A percentile compares a stretch with the other conserved stretches of the same genome.
phyloP scores from a whole-genome alignment of 129 eudicot genomes.

The Ambrosia trifida region DNA sequence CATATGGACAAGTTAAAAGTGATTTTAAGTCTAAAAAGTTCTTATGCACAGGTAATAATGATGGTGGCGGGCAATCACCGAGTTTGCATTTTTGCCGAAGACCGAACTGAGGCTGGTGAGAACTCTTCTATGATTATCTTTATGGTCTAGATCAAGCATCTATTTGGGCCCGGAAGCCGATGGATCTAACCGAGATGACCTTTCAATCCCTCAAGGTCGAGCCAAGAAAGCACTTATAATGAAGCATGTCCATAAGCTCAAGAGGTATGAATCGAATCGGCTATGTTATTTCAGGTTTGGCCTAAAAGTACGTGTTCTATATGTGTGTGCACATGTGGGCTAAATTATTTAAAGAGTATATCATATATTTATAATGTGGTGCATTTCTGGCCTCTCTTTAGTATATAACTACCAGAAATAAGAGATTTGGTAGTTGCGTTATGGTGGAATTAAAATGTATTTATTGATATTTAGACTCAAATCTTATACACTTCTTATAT shows the following conservation, averaged over 20 bases:
- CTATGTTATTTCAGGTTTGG: constrained; percentile 15
- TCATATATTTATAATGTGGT: constrained; percentile 13
- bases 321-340: constrained; percentile 1
- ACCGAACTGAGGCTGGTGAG: constrained; percentile 80
- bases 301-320: background rate
- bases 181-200: constrained; percentile 58
- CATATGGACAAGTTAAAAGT: background rate
- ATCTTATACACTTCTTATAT: too few species aligned
- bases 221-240: constrained; percentile 75
- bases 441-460: constrained; percentile 20
- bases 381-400: constrained; percentile 14
- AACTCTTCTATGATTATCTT: constrained; percentile 92
- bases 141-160: constrained; percentile 88
- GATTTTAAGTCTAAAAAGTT: constrained; percentile 10
- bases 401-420: constrained; percentile 28
- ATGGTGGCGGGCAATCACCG: constrained; percentile 96
- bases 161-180: constrained; percentile 89
- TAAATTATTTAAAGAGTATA: constrained; percentile 16
- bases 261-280: background rate
- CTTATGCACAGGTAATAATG: constrained; percentile 67
- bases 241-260: constrained; percentile 18
- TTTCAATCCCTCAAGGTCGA: constrained; percentile 58
- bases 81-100: constrained; percentile 92
- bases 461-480: constrained; percentile 13
- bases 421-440: constrained; percentile 18